Evolutionary conservation across 2,329 filamentous ascomycete species (phyloP).

Genomic region (Ceratocystis alfenasii): DNA sequence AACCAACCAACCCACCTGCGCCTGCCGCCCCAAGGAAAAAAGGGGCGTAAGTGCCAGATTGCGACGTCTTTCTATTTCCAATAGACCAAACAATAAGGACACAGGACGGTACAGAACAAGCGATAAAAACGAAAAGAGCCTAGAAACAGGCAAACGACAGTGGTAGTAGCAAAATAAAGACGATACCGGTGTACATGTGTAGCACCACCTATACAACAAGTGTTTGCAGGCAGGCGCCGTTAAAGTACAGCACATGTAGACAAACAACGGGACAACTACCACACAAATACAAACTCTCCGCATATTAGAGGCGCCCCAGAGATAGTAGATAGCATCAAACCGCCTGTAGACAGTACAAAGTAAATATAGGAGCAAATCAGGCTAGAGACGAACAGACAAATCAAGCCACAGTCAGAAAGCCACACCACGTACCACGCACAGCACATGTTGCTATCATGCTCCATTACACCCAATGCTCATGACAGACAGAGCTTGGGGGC

Average conservation of each 20-base stretch:
- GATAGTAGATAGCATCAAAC: background rate
- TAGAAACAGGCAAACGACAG: background rate
- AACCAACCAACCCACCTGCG: background rate
- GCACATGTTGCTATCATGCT: too few species aligned
- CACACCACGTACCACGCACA: too few species aligned
- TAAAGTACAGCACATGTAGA: background rate
- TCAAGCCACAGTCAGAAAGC: too few species aligned
- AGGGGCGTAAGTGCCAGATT: slow-evolving; percentile 5
- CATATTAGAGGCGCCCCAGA: background rate
- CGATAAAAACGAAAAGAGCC: background rate
- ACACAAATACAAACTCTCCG: background rate
- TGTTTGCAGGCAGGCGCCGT: background rate
- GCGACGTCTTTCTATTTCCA: background rate
- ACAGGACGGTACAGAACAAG: background rate
- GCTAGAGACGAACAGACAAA: too few species aligned
- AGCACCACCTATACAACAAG: background rate
- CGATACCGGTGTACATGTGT: background rate
- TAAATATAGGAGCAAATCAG: too few species aligned
- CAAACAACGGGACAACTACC: background rate
- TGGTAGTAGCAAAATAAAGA: background rate
- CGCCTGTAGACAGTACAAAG: too few species aligned
- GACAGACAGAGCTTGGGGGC: background rate
- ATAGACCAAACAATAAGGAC: background rate
- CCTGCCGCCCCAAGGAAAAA: background rate
- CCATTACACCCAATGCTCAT: too few species aligned